Base-by-base conservation (phyloP, 257 asterid species). In the Nyctanthes arbortristis region DNA sequence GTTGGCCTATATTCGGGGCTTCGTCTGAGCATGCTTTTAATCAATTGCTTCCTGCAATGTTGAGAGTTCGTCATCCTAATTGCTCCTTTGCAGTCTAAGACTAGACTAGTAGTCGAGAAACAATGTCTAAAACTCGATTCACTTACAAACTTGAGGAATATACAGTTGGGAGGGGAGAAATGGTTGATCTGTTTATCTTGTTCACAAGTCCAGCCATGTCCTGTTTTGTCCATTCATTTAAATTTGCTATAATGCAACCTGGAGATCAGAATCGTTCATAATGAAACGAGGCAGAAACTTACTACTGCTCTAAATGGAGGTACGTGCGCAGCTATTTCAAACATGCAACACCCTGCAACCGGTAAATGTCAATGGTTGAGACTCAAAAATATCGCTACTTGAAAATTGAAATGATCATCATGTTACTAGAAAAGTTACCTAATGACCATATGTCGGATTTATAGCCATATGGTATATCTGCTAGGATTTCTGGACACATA, bases 361-460 rank as follows among this genome's bases (percentile, higher is more conserved):
- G 12, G 5, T 6, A 49, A 1, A 25, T 68, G 11, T 66, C 61
- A 13, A 28, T 20, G 29, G 33, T 11, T 11, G 18, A 7, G 5
- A 43, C 45, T n/a, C 25, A 68, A 1, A 2, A 35, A 14, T 3
- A 20, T 60, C 39, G 30, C 34, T 34, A 7, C 3, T 37, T 13
- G 22, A 30, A 60, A n/a, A n/a, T n/a, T n/a, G n/a, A n/a, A n/a
- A n/a, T n/a, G n/a, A 27, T 39, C 13, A 37, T 24, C 10, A 29
- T 30, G 73, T 9, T n/a, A 39, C 7, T 33, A 32, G 16, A 20
- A 28, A 27, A 22, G 40, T 16, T 80, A 92, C 98, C 97, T 74
- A 93, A 82, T 54, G 98, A 88, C 98, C 97, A 93, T 77, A 90
- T 90, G 47, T 93, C 98, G n/a, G 97, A 90, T 78, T 88, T 93